These are phyloP conservation scores for Prunus mume DNA, from an alignment of 306 rosid species.

Conservation along the genomic window DNA sequence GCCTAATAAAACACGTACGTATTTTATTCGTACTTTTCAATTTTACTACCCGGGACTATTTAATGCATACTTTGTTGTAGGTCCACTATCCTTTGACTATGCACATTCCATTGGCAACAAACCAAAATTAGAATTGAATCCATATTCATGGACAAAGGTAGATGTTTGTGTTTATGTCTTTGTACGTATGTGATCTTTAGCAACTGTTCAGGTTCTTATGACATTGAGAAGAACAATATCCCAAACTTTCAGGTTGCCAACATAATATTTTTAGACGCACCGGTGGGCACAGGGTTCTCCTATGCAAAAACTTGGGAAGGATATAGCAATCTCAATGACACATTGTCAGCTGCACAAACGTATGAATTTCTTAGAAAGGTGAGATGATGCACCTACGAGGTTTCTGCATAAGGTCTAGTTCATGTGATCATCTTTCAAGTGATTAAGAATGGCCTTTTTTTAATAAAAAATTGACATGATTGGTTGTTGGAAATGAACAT, in stretches of 20 bases:
- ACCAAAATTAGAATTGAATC: constrained; percentile 21
- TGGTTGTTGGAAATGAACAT: too few relatives aligned
- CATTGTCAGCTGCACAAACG: neutral
- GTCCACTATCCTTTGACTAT: constrained; percentile 12
- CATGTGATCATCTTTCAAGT: too few relatives aligned
- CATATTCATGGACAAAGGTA: constrained; percentile 28
- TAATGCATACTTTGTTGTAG: neutral
- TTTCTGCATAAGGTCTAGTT: too few relatives aligned
- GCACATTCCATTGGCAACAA: constrained; percentile 1
- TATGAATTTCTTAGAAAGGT: constrained; percentile 13
- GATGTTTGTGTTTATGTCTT: neutral
- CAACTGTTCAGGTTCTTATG: neutral
- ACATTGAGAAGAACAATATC: too few relatives aligned
- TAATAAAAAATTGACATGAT: neutral
- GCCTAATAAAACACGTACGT: too few relatives aligned
- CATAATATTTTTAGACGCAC: constrained; percentile 27
- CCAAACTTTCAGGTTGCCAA: constrained; percentile 17
- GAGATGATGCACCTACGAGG: neutral
- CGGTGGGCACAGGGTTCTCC: constrained; percentile 29
- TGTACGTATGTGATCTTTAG: neutral
- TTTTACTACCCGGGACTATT: too few relatives aligned
- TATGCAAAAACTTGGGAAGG: constrained; percentile 19
- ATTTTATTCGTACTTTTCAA: too few relatives aligned
- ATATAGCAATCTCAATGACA: constrained; percentile 4
- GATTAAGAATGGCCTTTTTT: neutral